Conservation (phyloP, 2,329 filamentous ascomycete species). For the Zalaria obscura region DNA sequence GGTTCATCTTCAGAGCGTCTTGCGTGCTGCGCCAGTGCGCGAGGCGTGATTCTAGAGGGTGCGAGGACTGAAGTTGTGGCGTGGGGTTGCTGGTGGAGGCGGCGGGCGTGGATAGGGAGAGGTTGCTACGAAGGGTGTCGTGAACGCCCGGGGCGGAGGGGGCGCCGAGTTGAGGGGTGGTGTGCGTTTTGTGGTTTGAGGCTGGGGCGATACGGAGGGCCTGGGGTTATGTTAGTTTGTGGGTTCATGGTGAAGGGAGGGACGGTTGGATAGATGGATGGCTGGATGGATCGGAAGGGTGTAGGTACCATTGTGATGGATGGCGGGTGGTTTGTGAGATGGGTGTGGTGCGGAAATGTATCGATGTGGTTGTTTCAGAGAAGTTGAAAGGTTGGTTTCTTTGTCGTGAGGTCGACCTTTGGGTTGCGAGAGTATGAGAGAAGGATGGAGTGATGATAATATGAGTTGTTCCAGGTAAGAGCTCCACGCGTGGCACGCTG, state of each 20-base stretch:
- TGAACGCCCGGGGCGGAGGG: slow-evolving; percentile 87
- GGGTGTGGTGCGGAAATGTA: too few relatives aligned
- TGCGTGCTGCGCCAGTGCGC: slow-evolving; percentile 83
- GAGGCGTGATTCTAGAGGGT: slow-evolving; percentile 86
- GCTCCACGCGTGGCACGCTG: too few relatives aligned
- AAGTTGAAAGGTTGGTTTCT: too few relatives aligned
- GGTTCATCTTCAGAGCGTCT: slow-evolving; percentile 75
- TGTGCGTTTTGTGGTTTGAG: slow-evolving; percentile 48
- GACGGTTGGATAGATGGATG: slow-evolving; percentile 1
- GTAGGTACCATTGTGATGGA: slow-evolving; percentile 5
- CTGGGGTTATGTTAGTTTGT: slow-evolving; percentile 7
- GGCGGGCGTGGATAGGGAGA: slow-evolving; percentile 41
- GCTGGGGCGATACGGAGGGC: slow-evolving; percentile 72
- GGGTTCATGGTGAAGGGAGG: too few relatives aligned
- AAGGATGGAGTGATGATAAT: too few relatives aligned
- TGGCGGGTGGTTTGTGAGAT: background rate
- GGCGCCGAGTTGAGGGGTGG: slow-evolving; percentile 46
- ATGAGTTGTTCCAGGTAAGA: too few relatives aligned
- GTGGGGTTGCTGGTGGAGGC: slow-evolving; percentile 24
- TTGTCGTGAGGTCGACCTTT: too few relatives aligned
- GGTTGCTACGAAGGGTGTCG: slow-evolving; percentile 79
- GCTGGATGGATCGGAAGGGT: background rate
- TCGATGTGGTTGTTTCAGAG: too few relatives aligned
- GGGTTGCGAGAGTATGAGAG: too few relatives aligned
- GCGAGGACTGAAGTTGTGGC: slow-evolving; percentile 45